phyloP scores from a whole-genome alignment of 495 filamentous ascomycete species.

The Penicillium bovifimosum region DNA sequence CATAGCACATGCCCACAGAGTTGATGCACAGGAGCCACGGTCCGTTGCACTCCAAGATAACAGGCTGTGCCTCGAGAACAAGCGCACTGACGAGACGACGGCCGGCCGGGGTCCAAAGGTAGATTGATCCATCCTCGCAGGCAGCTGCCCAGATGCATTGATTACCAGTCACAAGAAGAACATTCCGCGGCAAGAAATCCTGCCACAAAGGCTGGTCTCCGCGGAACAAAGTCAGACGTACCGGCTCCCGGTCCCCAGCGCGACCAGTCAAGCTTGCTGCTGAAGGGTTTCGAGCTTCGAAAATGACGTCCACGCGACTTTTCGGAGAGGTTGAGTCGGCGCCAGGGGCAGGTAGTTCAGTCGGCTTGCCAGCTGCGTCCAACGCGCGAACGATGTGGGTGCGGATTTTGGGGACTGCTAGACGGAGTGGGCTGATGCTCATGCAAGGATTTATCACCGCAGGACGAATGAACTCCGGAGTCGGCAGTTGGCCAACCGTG shows the following conservation, averaged over 20 bases:
- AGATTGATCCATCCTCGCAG: constrained; percentile 89
- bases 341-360: constrained; percentile 37
- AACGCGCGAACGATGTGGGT: constrained; percentile 62
- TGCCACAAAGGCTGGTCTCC: constrained; percentile 88
- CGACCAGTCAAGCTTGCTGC: constrained; percentile 51
- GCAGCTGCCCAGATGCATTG: constrained; percentile 85
- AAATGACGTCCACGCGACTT: constrained; percentile 55
- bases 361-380: constrained; percentile 40
- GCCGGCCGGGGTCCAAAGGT: constrained; percentile 93
- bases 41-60: constrained; percentile 84
- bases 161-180: constrained; percentile 84
- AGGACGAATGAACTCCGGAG: constrained; percentile 81
- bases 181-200: constrained; percentile 79
- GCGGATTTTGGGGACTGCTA: constrained; percentile 85
- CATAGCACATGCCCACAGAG: constrained; percentile 80
- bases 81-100: constrained; percentile 76
- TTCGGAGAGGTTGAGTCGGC: constrained; percentile 52
- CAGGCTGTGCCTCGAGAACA: constrained; percentile 85
- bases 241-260: constrained; percentile 65
- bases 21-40: constrained; percentile 87
- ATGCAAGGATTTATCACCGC: constrained; percentile 78
- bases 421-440: constrained; percentile 73
- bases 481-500: constrained; percentile 57
- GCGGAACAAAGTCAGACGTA: constrained; percentile 72
- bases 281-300: constrained; percentile 70